Evolutionary conservation across 2,329 filamentous ascomycete genomes (phyloP).

Genomic region (Dactylonectria macrodidyma): DNA sequence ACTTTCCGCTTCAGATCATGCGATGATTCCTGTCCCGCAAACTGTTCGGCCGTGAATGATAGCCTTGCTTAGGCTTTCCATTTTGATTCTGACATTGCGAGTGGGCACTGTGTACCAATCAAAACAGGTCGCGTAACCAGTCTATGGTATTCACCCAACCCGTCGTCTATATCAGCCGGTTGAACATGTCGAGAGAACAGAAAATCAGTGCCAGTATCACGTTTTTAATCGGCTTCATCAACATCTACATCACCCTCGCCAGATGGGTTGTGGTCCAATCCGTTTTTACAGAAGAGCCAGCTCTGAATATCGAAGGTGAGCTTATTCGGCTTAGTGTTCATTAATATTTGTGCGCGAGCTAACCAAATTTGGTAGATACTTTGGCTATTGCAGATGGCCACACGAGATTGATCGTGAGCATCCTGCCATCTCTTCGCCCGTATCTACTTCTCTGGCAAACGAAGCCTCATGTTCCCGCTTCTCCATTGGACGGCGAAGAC

Average conservation of each 20-base stretch:
- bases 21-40: neutral
- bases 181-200: constrained; percentile 9
- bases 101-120: neutral
- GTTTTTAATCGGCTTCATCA: constrained; percentile 11
- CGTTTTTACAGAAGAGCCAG: neutral
- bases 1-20: neutral
- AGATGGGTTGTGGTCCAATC: constrained; percentile 16
- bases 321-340: neutral
- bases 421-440: constrained; percentile 12
- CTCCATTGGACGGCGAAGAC: too few species aligned
- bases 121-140: neutral
- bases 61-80: constrained; percentile 18
- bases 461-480: too few species aligned
- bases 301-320: constrained; percentile 9
- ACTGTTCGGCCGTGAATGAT: neutral
- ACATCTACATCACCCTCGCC: constrained; percentile 7
- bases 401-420: constrained; percentile 2
- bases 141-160: constrained; percentile 5
- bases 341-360: too few species aligned
- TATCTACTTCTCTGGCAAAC: constrained; percentile 14
- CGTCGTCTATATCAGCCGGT: neutral
- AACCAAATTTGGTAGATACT: neutral
- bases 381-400: constrained; percentile 14
- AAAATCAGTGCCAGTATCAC: constrained; percentile 16
- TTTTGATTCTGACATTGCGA: neutral